Evolutionary conservation across 2,329 filamentous ascomycete species (phyloP).

Genomic region (Hymenoscyphus infarciens): DNA sequence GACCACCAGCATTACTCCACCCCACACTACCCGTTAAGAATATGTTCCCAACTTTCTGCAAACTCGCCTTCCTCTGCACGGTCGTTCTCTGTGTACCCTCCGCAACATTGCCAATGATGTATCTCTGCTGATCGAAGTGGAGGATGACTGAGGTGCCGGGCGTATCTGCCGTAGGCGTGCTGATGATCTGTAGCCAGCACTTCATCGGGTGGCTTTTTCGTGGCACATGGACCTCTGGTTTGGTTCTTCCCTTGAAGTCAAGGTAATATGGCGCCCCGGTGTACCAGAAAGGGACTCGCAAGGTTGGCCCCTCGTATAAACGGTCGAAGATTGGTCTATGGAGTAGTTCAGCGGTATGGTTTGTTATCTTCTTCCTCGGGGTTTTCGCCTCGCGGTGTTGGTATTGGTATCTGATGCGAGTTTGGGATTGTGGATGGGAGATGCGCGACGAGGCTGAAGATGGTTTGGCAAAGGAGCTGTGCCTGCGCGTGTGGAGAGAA

Average conservation of each 20-base stretch:
- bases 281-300: not conserved
- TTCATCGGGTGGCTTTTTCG: slow-evolving; percentile 55
- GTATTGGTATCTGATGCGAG: not conserved
- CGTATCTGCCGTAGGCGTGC: slow-evolving; percentile 84
- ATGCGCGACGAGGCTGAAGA: not conserved
- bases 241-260: not conserved
- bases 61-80: slow-evolving; percentile 52
- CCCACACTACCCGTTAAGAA: slow-evolving; percentile 77
- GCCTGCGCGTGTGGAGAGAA: not conserved
- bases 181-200: slow-evolving; percentile 69
- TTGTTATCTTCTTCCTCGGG: not conserved
- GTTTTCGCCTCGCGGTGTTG: not conserved
- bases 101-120: slow-evolving; percentile 76
- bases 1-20: slow-evolving; percentile 75
- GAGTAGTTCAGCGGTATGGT: not conserved
- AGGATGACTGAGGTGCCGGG: slow-evolving; percentile 73
- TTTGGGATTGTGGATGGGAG: not conserved
- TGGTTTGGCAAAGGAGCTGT: not conserved
- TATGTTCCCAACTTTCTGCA: slow-evolving; percentile 68
- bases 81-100: slow-evolving; percentile 84
- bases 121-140: slow-evolving; percentile 77
- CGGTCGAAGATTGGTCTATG: not conserved
- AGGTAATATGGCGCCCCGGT: not conserved
- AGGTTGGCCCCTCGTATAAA: not conserved
- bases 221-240: not conserved